These are phyloP conservation scores for Penicillium sp. DNA, from an alignment of 2,329 filamentous ascomycete species.

Conservation along the genomic window DNA sequence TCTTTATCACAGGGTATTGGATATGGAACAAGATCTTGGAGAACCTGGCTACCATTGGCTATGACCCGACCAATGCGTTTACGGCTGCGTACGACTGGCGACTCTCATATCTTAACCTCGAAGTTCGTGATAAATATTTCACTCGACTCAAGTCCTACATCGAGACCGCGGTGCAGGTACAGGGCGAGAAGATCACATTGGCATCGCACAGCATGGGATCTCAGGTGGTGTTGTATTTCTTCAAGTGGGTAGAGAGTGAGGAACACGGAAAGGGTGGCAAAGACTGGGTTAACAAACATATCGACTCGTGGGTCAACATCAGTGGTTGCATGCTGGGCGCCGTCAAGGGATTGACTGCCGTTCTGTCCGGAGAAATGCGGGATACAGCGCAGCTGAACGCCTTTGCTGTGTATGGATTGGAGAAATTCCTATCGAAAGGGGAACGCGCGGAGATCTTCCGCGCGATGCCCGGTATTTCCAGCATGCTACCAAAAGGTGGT, in stretches of 20 bases:
- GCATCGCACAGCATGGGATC: conserved; percentile 97
- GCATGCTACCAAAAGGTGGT: conserved; percentile 93
- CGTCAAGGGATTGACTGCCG: conserved; percentile 82
- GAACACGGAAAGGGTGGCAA: conserved; percentile 76
- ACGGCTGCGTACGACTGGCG: conserved; percentile 85
- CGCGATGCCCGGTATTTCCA: conserved; percentile 93
- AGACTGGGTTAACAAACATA: conserved; percentile 82
- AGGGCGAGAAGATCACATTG: conserved; percentile 75
- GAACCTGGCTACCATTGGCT: conserved; percentile 91
- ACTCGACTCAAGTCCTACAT: conserved; percentile 86
- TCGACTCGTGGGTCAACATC: conserved; percentile 98
- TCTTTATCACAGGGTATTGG: conserved; percentile 81
- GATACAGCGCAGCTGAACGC: conserved; percentile 95
- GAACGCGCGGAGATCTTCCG: conserved; percentile 93
- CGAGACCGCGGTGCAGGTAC: conserved; percentile 72
- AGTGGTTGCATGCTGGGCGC: conserved; percentile 97
- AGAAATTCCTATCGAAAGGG: conserved; percentile 88
- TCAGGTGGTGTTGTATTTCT: conserved; percentile 80
- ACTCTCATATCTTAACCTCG: conserved; percentile 83
- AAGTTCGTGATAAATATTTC: conserved; percentile 90
- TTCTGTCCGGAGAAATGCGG: conserved; percentile 95
- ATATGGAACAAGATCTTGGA: conserved; percentile 99
- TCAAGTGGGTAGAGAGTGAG: conserved; percentile 76
- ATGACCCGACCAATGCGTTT: conserved; percentile 76
- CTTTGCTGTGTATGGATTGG: conserved; percentile 93